These are phyloP conservation scores for Lichtheimia corymbifera DNA, from an alignment of 371 early-diverging fungal genomes.

Conservation along the genomic window DNA sequence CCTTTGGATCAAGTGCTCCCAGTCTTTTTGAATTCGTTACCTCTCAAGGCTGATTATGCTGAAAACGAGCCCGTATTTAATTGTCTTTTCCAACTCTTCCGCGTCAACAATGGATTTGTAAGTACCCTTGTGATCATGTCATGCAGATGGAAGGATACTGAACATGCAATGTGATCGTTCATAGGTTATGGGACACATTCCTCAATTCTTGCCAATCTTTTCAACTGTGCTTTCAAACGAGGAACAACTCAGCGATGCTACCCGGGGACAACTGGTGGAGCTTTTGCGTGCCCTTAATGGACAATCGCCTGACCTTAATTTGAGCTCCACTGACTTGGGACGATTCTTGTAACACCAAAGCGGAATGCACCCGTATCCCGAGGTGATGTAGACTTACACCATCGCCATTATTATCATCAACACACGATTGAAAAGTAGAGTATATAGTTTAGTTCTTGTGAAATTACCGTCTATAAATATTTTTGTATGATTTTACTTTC, in stretches of 20 bases:
- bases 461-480: constrained; percentile 3
- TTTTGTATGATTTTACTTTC: not conserved
- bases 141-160: not conserved
- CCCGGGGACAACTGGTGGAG: constrained; percentile 58
- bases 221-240: constrained; percentile 48
- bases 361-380: not conserved
- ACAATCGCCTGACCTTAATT: constrained; percentile 43
- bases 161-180: not conserved
- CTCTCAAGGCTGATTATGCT: constrained; percentile 76
- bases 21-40: constrained; percentile 68
- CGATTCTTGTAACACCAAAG: constrained; percentile 32
- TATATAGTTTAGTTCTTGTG: constrained; percentile 1
- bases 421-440: constrained; percentile 3
- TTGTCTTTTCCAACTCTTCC: constrained; percentile 64
- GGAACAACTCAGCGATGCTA: constrained; percentile 54
- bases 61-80: constrained; percentile 82
- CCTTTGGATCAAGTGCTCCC: constrained; percentile 80
- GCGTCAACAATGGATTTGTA: constrained; percentile 50
- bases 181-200: constrained; percentile 37
- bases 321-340: constrained; percentile 37
- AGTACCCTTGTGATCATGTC: not conserved
- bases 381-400: not conserved
- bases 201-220: constrained; percentile 49
- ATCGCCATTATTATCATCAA: not conserved
- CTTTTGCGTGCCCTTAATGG: constrained; percentile 51